These are phyloP conservation scores for Fusarium ramigenum DNA, from an alignment of 2,329 filamentous ascomycete genomes.

Conservation along the genomic window DNA sequence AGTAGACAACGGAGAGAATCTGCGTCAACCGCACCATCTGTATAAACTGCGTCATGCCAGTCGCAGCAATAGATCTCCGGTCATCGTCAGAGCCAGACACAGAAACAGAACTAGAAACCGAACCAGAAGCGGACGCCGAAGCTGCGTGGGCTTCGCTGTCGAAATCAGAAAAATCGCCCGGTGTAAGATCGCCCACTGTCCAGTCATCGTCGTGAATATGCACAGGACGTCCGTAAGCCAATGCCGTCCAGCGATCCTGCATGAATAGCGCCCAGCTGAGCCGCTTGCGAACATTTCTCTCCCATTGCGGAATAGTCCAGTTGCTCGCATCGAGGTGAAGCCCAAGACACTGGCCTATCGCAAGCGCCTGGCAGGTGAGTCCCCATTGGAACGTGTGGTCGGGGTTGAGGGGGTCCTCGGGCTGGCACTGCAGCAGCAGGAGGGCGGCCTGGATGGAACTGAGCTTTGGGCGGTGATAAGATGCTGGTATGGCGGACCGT, in stretches of 20 bases:
- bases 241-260: slow-evolving; percentile 65
- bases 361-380: slow-evolving; percentile 57
- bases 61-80: slow-evolving; percentile 47
- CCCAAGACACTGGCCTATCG: slow-evolving; percentile 62
- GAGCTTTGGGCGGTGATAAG: slow-evolving; percentile 45
- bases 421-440: slow-evolving; percentile 43
- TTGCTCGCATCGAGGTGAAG: slow-evolving; percentile 64
- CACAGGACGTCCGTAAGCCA: slow-evolving; percentile 43
- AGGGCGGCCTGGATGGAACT: slow-evolving; percentile 45
- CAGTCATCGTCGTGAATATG: slow-evolving; percentile 47
- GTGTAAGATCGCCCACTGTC: slow-evolving; percentile 41
- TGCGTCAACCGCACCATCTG: slow-evolving; percentile 58
- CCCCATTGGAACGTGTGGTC: slow-evolving; percentile 48
- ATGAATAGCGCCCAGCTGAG: slow-evolving; percentile 69
- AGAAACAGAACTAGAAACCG: slow-evolving; percentile 23
- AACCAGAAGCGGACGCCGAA: slow-evolving; percentile 10
- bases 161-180: slow-evolving; percentile 48
- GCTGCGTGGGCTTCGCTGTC: slow-evolving; percentile 26
- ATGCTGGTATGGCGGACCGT: slow-evolving; percentile 39
- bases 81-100: slow-evolving; percentile 40
- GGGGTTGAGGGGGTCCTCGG: slow-evolving; percentile 48
- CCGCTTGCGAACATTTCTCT: slow-evolving; percentile 64
- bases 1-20: slow-evolving; percentile 58
- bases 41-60: slow-evolving; percentile 54
- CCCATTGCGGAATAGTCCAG: slow-evolving; percentile 67